Evolutionary conservation across 306 rosid genomes (phyloP), one percentile per base, ranked within the genome.

Genomic region (Elaeagnus macrophylla): DNA sequence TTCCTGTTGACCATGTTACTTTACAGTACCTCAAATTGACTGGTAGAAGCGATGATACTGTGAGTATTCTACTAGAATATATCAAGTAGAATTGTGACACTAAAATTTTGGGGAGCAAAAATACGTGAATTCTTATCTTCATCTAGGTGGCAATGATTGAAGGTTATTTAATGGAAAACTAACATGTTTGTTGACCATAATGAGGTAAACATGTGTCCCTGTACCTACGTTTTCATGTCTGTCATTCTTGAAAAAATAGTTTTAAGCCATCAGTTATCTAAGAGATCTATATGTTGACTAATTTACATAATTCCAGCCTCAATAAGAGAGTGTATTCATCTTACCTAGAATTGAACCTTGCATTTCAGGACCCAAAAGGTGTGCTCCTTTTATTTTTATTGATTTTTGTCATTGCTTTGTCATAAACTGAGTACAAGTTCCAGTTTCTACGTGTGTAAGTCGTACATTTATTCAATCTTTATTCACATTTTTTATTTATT

Each of bases 301-400:
- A 25, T 42, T 59, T 49, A 37, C 48, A 38, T 66, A 19, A 52
- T 56, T 64, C 61, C 88, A 93, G 99, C 95, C 89, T 15, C 94
- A 82, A 73, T 80, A 56, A 79, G 99, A 93, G 86, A 70, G 99
- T 59, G 9, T 93, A 93, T 78, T 87, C 99, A 54, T 87, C 99
- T 12, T 87, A 93, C 77, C 83, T 93, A 12, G 83, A 83, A 70
- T 93, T 39, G 95, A 62, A 56, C 94, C 99, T 51, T 93, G 96
- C 66, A 38, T 93, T 39, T 93, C 96, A 6, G 99, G 99, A 61
- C 99, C 99, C 17, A 93, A 93, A 81, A 93, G 96, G 99, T 87
- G 59, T 60, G 53, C n/a, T 11, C 37, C n/a, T n/a, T n/a, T n/a
- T n/a, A n/a, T 10, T 51, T 37, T 56, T 36, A 48, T 44, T 52